Evolutionary conservation across 345 rosid genomes (phyloP).

Genomic region (Melaleuca quinquenervia): DNA sequence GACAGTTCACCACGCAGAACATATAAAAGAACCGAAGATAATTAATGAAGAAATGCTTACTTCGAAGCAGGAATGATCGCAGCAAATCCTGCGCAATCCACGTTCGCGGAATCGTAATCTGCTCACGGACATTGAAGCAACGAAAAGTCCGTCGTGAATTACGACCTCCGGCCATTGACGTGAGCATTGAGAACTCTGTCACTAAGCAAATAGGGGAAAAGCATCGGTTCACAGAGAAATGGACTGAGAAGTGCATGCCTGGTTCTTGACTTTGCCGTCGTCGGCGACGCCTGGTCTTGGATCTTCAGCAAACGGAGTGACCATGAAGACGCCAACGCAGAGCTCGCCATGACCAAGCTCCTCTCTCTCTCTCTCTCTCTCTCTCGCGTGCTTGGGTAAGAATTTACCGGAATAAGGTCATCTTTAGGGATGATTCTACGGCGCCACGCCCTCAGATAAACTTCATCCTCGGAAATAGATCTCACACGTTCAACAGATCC

Average conservation of each 20-base stretch:
- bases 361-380: background rate
- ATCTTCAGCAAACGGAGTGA: background rate
- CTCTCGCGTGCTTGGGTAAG: background rate
- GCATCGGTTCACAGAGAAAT: background rate
- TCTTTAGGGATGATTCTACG: background rate
- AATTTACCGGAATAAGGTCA: background rate
- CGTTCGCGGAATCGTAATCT: slow-evolving; percentile 16
- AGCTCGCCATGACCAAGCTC: background rate
- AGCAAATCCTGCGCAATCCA: slow-evolving; percentile 11
- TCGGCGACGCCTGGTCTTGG: background rate
- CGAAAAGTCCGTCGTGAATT: background rate
- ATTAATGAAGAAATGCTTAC: slow-evolving; percentile 18
- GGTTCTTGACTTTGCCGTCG: background rate
- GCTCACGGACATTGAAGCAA: background rate
- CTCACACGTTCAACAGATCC: background rate
- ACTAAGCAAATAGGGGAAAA: background rate
- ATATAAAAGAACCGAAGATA: background rate
- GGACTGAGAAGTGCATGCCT: background rate
- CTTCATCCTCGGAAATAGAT: background rate
- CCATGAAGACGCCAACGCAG: background rate
- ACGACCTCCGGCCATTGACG: background rate
- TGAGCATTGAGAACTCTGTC: background rate
- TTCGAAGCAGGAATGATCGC: slow-evolving; percentile 64
- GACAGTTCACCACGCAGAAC: background rate
- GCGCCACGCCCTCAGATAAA: background rate